Evolutionary conservation across 2,329 filamentous ascomycete genomes (phyloP), one percentile per base, ranked within the genome.

Genomic region (Epichloe elymi): DNA sequence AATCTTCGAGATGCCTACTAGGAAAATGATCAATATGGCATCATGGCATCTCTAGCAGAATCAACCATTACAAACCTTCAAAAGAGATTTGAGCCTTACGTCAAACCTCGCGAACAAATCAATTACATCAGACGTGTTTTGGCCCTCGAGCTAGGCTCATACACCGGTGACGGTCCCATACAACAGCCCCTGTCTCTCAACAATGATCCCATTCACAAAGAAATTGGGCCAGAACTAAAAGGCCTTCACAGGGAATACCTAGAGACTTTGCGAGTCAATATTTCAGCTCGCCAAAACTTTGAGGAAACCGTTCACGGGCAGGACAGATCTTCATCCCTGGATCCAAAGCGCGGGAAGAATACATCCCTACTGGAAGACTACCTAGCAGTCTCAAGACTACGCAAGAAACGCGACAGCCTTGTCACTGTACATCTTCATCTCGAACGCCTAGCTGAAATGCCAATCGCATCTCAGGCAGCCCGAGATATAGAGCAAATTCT

Each of bases 81-180:
- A 50, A 63, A 66, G 40, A 65, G 63, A 17, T 68, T 84, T 20
- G 65, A 70, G 36, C 73, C 75, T 4, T 80, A 73, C 54, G 68
- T 82, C 51, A 78, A 76, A 48, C 71, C 75, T 30, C 72, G 78
- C 26, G 77, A 82, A 52, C 76, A 83, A 56, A 70, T 74, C 46
- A 68, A 73, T 37, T 74, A 75, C 45, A 76, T 83, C 51, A 71
- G 77, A 54, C 75, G 74, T 47, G 66, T 80, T 33, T 60, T 82
- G 44, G 71, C 76, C 41, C 69, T 75, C 19, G 72, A 81, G 55
- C 65, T 84, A 4, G 71, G 70, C 30, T 69, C 73, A 20, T 72
- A 68, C 55, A 60, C 75, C 17, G 65, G 70, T 15, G 65, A 70
- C 53, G 69, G 66, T n/a, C 63, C 69, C 30, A 61, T 70, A 46